Evolutionary conservation across 148 eudicot genomes (phyloP).

Genomic region (Chenopodium formosanum): DNA sequence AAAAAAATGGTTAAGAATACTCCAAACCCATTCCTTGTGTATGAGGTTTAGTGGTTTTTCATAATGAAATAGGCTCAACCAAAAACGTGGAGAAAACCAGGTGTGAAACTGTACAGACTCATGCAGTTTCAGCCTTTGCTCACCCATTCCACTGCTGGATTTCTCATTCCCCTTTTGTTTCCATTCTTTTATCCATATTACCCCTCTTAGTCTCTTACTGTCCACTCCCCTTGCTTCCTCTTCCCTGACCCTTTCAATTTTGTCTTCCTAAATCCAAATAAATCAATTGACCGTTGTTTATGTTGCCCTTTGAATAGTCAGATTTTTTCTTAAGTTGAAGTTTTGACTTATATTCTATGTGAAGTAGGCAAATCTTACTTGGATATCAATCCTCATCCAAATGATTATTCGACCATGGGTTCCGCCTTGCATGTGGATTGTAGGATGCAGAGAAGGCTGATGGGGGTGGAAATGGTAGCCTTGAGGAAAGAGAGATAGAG

Average conservation of each 20-base stretch:
- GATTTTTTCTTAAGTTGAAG: neutral
- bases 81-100: neutral
- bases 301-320: neutral
- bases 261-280: neutral
- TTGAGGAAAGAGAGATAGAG: too few species aligned
- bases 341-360: neutral
- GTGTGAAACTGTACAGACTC: neutral
- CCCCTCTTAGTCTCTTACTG: neutral
- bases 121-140: neutral
- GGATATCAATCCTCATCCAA: neutral
- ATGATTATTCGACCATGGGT: neutral
- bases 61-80: neutral
- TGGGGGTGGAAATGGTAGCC: too few species aligned
- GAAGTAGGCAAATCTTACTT: neutral
- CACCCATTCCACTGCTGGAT: too few species aligned
- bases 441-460: too few species aligned
- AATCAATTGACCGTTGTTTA: neutral
- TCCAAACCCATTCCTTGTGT: neutral
- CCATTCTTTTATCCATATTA: too few species aligned
- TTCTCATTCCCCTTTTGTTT: too few species aligned
- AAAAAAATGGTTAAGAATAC: neutral
- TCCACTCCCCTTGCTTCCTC: neutral
- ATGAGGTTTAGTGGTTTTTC: neutral
- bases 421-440: too few species aligned
- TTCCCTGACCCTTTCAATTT: neutral